phyloP scores from a whole-genome alignment of 2,329 filamentous ascomycete genomes.

The Anthostomella pinea region DNA sequence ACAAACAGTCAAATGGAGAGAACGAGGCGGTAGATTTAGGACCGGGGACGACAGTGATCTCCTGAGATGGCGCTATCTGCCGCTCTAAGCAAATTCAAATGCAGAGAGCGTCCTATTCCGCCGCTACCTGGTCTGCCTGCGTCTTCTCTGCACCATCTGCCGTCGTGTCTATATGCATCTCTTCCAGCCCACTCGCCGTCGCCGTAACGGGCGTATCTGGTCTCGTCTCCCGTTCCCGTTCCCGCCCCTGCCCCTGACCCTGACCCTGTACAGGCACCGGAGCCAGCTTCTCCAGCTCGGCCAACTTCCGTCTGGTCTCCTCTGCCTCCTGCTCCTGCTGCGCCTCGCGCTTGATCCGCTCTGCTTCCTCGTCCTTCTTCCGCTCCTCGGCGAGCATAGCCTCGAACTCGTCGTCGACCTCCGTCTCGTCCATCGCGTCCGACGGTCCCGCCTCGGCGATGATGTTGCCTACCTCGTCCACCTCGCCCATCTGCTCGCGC shows the following conservation, averaged over 20 bases:
- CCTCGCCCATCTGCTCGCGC: slow-evolving; percentile 74
- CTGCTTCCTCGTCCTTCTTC: slow-evolving; percentile 48
- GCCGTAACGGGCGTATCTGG: slow-evolving; percentile 27
- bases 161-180: slow-evolving; percentile 35
- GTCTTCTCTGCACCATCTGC: slow-evolving; percentile 10
- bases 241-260: too few species aligned
- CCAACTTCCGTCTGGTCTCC: slow-evolving; percentile 46
- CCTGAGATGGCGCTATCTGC: too few species aligned
- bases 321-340: slow-evolving; percentile 46
- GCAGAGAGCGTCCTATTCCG: slow-evolving; percentile 4
- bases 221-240: slow-evolving; percentile 22
- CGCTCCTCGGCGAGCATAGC: slow-evolving; percentile 63
- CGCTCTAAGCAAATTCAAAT: slow-evolving; percentile 13
- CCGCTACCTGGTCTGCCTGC: slow-evolving; percentile 6
- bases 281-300: slow-evolving; percentile 42
- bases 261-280: too few species aligned
- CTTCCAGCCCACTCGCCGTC: slow-evolving; percentile 35
- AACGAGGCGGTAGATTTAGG: slow-evolving; percentile 6
- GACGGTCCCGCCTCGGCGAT: slow-evolving; percentile 61
- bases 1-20: slow-evolving; percentile 2
- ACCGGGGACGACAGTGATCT: slow-evolving; percentile 8
- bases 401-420: slow-evolving; percentile 85
- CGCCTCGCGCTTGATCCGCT: slow-evolving; percentile 41
- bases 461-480: slow-evolving; percentile 78
- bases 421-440: slow-evolving; percentile 67